Evolutionary conservation across 148 eudicot species (phyloP), one percentile per base, ranked within the genome.

Genomic region (Rhododendron kiyosumense): DNA sequence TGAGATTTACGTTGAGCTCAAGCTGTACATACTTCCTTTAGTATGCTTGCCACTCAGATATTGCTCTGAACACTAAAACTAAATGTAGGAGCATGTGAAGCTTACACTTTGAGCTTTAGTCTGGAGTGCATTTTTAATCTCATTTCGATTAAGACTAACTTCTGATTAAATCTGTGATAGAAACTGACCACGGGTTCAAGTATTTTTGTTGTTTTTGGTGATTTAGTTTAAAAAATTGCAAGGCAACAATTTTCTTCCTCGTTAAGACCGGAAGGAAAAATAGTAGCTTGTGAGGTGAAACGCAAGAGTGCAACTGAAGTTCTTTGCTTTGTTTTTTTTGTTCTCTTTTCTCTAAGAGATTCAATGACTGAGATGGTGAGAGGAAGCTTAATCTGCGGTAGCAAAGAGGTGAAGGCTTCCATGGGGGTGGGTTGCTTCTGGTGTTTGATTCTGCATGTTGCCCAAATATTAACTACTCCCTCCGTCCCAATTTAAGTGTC

Each of bases 151-250:
- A 83, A 69, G 54, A 46, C 0, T 34, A 69, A 69, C 74, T 28
- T 28, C 28, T 80, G 43, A 80, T 28, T 49, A 83, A 45, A 26
- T 65, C 3, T 65, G 38, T 65, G 57, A 65, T 83, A n/a, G 45
- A 82, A 57, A 83, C 34, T 65, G 18, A n/a, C 6, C 28, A 80
- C 30, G 5, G 54, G 57, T 45, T 65, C 17, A 13, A 22, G 36
- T 83, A 43, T 43, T 83, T 22, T 61, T 82, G 54, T 82, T 82
- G 84, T 14, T 34, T 82, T 24, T n/a, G 26, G 36, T 43, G 38
- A 26, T 65, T 15, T 45, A 83, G 38, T 15, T 43, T 83, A 22
- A 45, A 54, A 65, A 65, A 59, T 12, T 26, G 43, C 67, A 22
- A 15, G 43, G 54, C 45, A 22, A 36, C 10, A 41, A 63, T 2